Base-by-base conservation (phyloP, 2,329 filamentous ascomycete species). In the Pseudocercospora vitis region DNA sequence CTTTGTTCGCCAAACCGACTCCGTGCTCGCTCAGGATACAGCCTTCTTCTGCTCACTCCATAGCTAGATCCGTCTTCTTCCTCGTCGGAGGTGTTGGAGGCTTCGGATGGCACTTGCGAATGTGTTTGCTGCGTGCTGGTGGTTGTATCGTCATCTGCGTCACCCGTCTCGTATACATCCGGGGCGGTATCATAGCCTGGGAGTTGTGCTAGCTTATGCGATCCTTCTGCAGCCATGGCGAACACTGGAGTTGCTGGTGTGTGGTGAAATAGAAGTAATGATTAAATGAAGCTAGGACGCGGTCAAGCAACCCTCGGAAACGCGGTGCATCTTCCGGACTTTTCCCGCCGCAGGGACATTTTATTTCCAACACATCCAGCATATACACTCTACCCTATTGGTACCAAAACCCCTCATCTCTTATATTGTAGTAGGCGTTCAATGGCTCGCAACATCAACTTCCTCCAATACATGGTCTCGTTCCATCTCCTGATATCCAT, bases 141-240 rank as follows among this genome's bases (percentile, higher is more conserved):
- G 12, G 58, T 58, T 3, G 50, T 53, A n/a, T 59, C 55, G 44
- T 56, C 55, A 47, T 42, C 53, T 32, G 47, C 51, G 14, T 49
- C 91, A 62, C 92, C 91, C n/a, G 92, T 97, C 74, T 97, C 92
- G 78, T 96, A 99, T 66, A 96, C 89, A 68, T 97, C 94, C 62
- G 91, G 92, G 23, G 91, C 90, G 49, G 87, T 88, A 74, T 96
- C 91, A 47, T 59, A 60, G 48, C 63, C 61, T 9, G 64, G 64
- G 2, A 66, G 52, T 19, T 60, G 50, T 7, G 59, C 53, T 18
- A 61, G 56, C 19, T 55, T 46, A 7, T 47, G 42, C 14, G 42
- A n/a, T 28, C 42, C 42, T 28, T 28, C 24, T 1, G 42, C 26
- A 8, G 42, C 7, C 42, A 45, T 45, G n/a, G 39, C 19, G 2